phyloP scores from a whole-genome alignment of 176 grass and related monocot genomes.

The Raddia guianensis region DNA sequence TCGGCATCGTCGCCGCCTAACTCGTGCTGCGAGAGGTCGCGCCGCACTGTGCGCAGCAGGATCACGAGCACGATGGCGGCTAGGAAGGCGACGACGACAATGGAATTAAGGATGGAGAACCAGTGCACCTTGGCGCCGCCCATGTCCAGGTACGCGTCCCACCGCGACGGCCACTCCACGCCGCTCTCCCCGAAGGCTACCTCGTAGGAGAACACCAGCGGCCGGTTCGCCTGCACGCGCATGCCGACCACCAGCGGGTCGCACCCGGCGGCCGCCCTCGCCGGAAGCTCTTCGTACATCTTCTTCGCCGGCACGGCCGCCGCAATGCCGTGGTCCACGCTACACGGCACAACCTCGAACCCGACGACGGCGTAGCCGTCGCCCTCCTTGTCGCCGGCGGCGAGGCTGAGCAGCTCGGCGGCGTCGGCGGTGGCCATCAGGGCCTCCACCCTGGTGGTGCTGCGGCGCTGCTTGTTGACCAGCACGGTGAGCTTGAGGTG shows the following conservation, averaged over 20 bases:
- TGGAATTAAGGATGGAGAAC: conserved; percentile 79
- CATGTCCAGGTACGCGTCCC: conserved; percentile 72
- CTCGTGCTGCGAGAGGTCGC: conserved; percentile 64
- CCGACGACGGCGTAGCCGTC: conserved; percentile 64
- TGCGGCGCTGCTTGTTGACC: conserved; percentile 53
- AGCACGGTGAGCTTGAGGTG: conserved; percentile 66
- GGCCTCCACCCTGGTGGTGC: conserved; percentile 43
- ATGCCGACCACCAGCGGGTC: conserved; percentile 48
- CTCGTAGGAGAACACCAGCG: conserved; percentile 63
- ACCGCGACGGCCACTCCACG: conserved; percentile 67
- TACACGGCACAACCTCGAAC: conserved; percentile 75
- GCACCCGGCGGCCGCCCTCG: conserved; percentile 37
- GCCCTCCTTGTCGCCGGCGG: background rate
- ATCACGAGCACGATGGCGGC: conserved; percentile 67
- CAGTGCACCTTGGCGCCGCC: conserved; percentile 68
- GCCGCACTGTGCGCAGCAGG: conserved; percentile 66
- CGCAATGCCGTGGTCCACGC: conserved; percentile 42
- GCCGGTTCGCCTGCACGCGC: conserved; percentile 39
- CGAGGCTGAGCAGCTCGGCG: conserved; percentile 34
- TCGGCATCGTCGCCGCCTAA: conserved; percentile 35
- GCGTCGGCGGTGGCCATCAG: conserved; percentile 51
- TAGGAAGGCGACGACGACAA: conserved; percentile 61
- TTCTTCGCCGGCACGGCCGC: conserved; percentile 16
- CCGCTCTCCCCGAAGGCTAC: conserved; percentile 52
- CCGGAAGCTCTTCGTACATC: conserved; percentile 57